Evolutionary conservation across 495 filamentous ascomycete genomes (phyloP), one percentile per base, ranked within the genome.

Genomic region (Aspergillus saccharolyticus): DNA sequence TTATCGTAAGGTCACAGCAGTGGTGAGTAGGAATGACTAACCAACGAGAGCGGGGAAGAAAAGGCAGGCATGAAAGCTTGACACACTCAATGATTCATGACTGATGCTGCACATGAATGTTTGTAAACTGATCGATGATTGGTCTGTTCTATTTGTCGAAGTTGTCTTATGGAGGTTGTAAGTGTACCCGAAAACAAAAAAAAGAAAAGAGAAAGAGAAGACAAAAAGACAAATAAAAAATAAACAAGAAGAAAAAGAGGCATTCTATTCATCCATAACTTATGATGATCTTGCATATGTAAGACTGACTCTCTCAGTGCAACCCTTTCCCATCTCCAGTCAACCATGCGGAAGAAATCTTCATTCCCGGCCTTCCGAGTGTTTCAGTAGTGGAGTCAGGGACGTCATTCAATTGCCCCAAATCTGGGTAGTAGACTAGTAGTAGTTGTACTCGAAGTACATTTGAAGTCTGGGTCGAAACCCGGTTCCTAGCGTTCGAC

Each of bases 341-440:
- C 33, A 39, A 39, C 33, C 33, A 45, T 55, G 24, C 18, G 47
- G 20, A n/a, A 42, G 24, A 55, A 30, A 16, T 18, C 28, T 49
- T 46, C 53, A 49, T 39, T 48, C 44, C 44, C 25, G 54, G 54
- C 25, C 54, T 45, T 42, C 20, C 54, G 44, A 45, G 39, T 42
- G 54, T 56, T 56, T 56, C 54, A 56, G 33, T 24, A 56, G 54
- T 56, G 54, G 54, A 45, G 54, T 49, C 39, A 54, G 33, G 42
- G 45, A 56, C 54, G 54, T 56, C 54, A 56, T 56, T 46, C 20
- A 49, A 49, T 56, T 44, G 20, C 52, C 47, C 17, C 43, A 1
- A 47, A 15, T 47, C 19, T 33, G 53, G 25, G 25, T 28, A 28
- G 25, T 28, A 4, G n/a, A n/a, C n/a, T n/a, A n/a, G n/a, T n/a